phyloP scores from a whole-genome alignment of 2,329 filamentous ascomycete species.

The Colletotrichum lupini region DNA sequence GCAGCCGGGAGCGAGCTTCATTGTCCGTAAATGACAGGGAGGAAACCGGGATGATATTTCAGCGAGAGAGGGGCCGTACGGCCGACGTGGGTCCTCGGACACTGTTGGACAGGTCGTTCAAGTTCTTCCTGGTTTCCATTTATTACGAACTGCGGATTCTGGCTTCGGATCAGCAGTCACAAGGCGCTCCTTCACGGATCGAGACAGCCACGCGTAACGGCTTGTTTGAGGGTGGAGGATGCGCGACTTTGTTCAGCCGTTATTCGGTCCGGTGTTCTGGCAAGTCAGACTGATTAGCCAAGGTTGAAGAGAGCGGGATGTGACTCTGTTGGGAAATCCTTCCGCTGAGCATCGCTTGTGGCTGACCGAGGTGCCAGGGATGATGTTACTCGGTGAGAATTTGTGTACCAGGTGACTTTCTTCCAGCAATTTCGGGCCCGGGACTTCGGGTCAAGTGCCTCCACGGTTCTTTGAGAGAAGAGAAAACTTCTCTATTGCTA shows the following conservation, averaged over 20 bases:
- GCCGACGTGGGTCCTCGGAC: conserved; percentile 7
- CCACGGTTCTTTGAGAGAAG: background rate
- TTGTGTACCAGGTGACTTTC: conserved; percentile 10
- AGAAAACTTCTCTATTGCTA: background rate
- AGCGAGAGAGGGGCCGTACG: conserved; percentile 5
- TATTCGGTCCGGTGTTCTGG: conserved; percentile 18
- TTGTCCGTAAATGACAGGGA: background rate
- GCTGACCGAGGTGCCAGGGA: conserved; percentile 25
- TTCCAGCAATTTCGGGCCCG: background rate
- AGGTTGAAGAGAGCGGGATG: conserved; percentile 10
- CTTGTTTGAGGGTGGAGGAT: background rate
- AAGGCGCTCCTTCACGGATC: background rate
- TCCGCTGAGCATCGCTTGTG: conserved; percentile 4
- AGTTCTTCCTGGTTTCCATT: background rate
- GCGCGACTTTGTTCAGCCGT: background rate
- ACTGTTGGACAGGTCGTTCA: background rate
- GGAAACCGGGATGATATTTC: background rate
- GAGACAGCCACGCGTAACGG: background rate
- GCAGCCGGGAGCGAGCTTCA: background rate
- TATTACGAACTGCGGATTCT: background rate
- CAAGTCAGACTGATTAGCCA: background rate
- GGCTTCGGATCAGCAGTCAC: background rate
- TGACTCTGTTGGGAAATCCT: conserved; percentile 21
- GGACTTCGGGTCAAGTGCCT: conserved; percentile 28
- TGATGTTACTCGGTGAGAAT: background rate